Conservation (phyloP, 2,329 filamentous ascomycete genomes). For the Xylaria sp. region DNA sequence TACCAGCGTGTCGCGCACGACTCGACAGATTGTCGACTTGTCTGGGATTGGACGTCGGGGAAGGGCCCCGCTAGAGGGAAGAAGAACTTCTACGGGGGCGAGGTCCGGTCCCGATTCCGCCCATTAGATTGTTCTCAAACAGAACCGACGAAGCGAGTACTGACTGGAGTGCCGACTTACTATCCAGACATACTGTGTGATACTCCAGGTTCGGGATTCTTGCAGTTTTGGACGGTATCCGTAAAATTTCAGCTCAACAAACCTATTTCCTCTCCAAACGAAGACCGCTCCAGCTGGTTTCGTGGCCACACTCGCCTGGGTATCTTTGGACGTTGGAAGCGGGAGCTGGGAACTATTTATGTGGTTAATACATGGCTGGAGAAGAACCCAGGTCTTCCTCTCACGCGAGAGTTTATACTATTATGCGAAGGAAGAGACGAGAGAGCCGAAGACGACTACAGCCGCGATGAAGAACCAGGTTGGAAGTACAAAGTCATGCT, state of each 20-base stretch:
- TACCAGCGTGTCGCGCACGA: slow-evolving; percentile 23
- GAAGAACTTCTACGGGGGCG: slow-evolving; percentile 27
- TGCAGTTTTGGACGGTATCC: slow-evolving; percentile 25
- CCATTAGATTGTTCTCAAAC: slow-evolving; percentile 21
- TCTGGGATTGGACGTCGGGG: slow-evolving; percentile 15
- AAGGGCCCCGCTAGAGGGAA: neutral
- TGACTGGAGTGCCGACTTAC: slow-evolving; percentile 10
- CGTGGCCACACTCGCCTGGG: slow-evolving; percentile 10
- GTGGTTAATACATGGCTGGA: slow-evolving; percentile 16
- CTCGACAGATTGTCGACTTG: slow-evolving; percentile 6
- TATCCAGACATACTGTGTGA: slow-evolving; percentile 25
- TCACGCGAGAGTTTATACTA: slow-evolving; percentile 19
- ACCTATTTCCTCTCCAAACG: neutral
- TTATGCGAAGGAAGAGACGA: slow-evolving; percentile 27
- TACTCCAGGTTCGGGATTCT: slow-evolving; percentile 5
- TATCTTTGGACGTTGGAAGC: slow-evolving; percentile 15
- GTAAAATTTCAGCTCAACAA: slow-evolving; percentile 20
- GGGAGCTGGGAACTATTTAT: slow-evolving; percentile 19
- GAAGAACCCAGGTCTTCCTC: slow-evolving; percentile 3
- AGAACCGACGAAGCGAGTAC: slow-evolving; percentile 8
- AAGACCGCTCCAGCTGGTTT: neutral
- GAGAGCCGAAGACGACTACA: slow-evolving; percentile 11
- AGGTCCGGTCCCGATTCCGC: slow-evolving; percentile 6
- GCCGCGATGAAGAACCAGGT: slow-evolving; percentile 21
- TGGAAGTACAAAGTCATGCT: slow-evolving; percentile 32